These are phyloP conservation scores for Ophiocordyceps camponoti-rufipedis DNA, from an alignment of 2,329 filamentous ascomycete species.

Conservation along the genomic window DNA sequence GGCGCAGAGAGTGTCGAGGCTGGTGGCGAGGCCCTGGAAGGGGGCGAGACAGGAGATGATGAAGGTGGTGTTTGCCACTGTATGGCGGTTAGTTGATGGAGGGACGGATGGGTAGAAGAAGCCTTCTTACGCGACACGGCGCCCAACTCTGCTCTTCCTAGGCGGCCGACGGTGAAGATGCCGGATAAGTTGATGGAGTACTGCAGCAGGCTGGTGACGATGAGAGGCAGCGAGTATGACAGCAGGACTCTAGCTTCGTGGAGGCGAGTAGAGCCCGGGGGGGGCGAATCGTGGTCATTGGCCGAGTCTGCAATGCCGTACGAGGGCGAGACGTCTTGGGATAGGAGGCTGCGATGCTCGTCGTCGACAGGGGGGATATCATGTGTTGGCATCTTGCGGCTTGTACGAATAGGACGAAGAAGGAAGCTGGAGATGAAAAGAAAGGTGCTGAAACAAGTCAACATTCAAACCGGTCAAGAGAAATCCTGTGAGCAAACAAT, in stretches of 20 bases:
- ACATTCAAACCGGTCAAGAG: too few relatives aligned
- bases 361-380: too few relatives aligned
- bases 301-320: too few relatives aligned
- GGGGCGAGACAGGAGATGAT: slow-evolving; percentile 61
- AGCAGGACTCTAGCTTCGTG: slow-evolving; percentile 64
- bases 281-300: too few relatives aligned
- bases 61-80: slow-evolving; percentile 47
- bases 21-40: slow-evolving; percentile 65
- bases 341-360: too few relatives aligned
- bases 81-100: too few relatives aligned
- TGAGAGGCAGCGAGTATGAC: slow-evolving; percentile 47
- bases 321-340: too few relatives aligned
- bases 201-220: slow-evolving; percentile 53
- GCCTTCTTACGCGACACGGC: slow-evolving; percentile 14
- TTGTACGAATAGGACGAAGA: too few relatives aligned
- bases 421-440: too few relatives aligned
- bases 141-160: slow-evolving; percentile 40
- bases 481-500: too few relatives aligned
- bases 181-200: slow-evolving; percentile 56
- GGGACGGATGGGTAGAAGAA: not conserved
- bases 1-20: slow-evolving; percentile 74
- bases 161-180: slow-evolving; percentile 57
- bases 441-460: too few relatives aligned
- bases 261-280: slow-evolving; percentile 39
- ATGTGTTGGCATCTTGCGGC: too few relatives aligned